Evolutionary conservation across 768 basidiomycete genomes (phyloP).

Genomic region (Coprinopsis sp.): DNA sequence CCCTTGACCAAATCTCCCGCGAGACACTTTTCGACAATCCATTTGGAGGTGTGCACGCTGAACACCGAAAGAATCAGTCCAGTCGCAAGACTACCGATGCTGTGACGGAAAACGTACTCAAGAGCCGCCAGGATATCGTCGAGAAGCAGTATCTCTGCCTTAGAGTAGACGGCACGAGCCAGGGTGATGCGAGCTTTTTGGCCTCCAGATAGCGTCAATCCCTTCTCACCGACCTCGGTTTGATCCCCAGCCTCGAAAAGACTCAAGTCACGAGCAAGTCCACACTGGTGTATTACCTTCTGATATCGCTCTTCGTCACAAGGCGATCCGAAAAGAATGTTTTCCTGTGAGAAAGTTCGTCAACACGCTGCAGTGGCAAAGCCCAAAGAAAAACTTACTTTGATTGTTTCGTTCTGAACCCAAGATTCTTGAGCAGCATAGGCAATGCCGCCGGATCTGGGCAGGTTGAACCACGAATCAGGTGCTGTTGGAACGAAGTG

Average conservation of each 20-base stretch:
- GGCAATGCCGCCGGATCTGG: conserved; percentile 63
- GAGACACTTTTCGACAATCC: conserved; percentile 74
- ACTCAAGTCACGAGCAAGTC: conserved; percentile 66
- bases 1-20: conserved; percentile 69
- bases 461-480: conserved; percentile 66
- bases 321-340: conserved; percentile 75
- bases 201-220: conserved; percentile 40
- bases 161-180: conserved; percentile 43
- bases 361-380: not conserved
- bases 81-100: not conserved
- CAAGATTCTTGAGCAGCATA: conserved; percentile 85
- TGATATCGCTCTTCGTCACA: conserved; percentile 77
- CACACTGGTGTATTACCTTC: conserved; percentile 70
- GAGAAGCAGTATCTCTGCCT: conserved; percentile 57
- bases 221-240: conserved; percentile 70
- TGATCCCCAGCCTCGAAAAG: conserved; percentile 63
- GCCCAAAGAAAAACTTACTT: not conserved
- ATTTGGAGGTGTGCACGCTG: conserved; percentile 72
- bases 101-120: conserved; percentile 26
- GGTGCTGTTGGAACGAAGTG: conserved; percentile 49
- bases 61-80: not conserved
- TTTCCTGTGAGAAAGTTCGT: conserved; percentile 42
- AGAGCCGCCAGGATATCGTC: conserved; percentile 73
- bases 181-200: conserved; percentile 45
- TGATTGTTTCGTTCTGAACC: conserved; percentile 77